phyloP scores from a whole-genome alignment of 2,329 filamentous ascomycete genomes.

The Cytospora paraplurivora region DNA sequence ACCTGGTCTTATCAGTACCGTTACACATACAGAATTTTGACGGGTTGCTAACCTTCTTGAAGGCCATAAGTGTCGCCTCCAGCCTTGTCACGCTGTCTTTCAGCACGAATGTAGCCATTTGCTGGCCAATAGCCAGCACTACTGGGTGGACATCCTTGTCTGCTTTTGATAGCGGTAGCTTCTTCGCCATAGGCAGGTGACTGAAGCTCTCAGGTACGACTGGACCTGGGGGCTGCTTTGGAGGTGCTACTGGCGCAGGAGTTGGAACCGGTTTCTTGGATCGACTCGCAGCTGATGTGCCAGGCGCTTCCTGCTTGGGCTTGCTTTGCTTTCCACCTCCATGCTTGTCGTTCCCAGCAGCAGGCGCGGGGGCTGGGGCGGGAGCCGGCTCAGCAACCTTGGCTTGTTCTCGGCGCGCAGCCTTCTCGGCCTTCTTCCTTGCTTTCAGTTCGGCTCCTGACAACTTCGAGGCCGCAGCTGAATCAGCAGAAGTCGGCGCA shows the following conservation, averaged over 20 bases:
- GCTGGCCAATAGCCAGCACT: conserved; percentile 81
- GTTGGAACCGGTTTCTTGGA: conserved; percentile 36
- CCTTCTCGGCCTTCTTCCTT: conserved; percentile 87
- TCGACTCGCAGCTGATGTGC: conserved; percentile 35
- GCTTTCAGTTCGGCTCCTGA: conserved; percentile 84
- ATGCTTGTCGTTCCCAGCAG: conserved; percentile 45
- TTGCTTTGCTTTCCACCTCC: conserved; percentile 43
- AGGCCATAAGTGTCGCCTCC: conserved; percentile 83
- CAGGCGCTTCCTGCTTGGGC: conserved; percentile 48
- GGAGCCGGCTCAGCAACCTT: conserved; percentile 45
- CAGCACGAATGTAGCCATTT: conserved; percentile 86
- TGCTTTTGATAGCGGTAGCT: conserved; percentile 58
- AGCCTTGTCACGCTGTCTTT: conserved; percentile 88
- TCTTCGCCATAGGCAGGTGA: conserved; percentile 72
- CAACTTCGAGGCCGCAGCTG: conserved; percentile 53
- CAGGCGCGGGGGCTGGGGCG: conserved; percentile 40
- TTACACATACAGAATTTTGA: background rate
- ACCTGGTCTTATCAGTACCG: conserved; percentile 57
- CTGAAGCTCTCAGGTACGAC: conserved; percentile 75
- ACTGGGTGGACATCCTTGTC: conserved; percentile 83
- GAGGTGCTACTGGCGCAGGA: conserved; percentile 43
- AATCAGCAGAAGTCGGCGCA: conserved; percentile 26
- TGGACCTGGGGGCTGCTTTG: conserved; percentile 58
- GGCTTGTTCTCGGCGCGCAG: conserved; percentile 73
- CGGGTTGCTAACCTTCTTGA: conserved; percentile 72